phyloP scores from a whole-genome alignment of 306 rosid genomes.

The Dryas octopetala region DNA sequence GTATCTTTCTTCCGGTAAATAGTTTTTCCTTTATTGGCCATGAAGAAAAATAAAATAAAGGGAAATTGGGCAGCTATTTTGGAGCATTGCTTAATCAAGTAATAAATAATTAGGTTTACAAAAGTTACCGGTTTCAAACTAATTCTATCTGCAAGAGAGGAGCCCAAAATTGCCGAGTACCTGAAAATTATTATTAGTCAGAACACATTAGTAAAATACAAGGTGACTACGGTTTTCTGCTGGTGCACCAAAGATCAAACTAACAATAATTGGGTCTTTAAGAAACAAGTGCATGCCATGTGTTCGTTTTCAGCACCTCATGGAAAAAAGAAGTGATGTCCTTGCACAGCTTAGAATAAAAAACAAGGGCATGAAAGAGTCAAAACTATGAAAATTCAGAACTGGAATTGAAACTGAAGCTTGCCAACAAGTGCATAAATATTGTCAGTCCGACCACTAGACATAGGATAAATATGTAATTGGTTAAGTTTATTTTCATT shows the following conservation, averaged over 20 bases:
- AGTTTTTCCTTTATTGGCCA: background rate
- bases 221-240: conserved; percentile 10
- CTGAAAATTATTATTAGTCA: conserved; percentile 44
- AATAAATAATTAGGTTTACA: background rate
- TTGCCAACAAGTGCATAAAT: background rate
- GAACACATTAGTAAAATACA: conserved; percentile 17
- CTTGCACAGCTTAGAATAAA: background rate
- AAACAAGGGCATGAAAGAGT: background rate
- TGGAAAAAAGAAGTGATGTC: background rate
- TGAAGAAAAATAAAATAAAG: background rate
- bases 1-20: background rate
- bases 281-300: background rate
- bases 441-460: background rate
- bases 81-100: background rate
- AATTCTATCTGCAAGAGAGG: conserved; percentile 62
- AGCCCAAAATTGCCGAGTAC: conserved; percentile 93
- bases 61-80: background rate
- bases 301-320: background rate
- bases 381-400: background rate
- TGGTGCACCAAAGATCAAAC: background rate
- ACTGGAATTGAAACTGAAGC: too few relatives aligned
- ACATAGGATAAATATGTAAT: background rate
- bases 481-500: background rate
- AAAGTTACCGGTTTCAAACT: conserved; percentile 68
- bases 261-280: background rate